phyloP scores from a whole-genome alignment of 2,329 filamentous ascomycete species.

The Cladophialophora exuberans region DNA sequence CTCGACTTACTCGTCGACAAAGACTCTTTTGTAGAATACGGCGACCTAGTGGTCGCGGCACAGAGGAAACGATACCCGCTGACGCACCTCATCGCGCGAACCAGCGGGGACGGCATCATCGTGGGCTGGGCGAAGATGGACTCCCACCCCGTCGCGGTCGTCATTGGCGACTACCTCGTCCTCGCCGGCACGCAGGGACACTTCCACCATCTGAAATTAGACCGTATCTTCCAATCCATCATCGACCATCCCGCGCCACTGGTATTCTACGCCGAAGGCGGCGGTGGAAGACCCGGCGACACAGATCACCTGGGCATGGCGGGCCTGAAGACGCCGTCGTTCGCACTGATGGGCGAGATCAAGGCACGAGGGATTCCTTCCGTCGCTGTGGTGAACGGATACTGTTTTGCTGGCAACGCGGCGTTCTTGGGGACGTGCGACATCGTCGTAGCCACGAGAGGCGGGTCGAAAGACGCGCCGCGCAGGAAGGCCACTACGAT shows the following conservation, averaged over 20 bases:
- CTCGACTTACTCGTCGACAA: constrained; percentile 27
- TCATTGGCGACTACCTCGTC: constrained; percentile 28
- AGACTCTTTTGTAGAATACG: constrained; percentile 26
- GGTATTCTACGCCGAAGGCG: constrained; percentile 28
- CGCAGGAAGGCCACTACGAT: constrained; percentile 25
- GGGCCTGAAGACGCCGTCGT: constrained; percentile 27
- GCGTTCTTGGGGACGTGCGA: constrained; percentile 28
- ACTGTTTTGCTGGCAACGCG: constrained; percentile 30
- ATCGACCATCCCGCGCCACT: constrained; percentile 28
- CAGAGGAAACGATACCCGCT: constrained; percentile 27
- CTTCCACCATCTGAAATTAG: constrained; percentile 28
- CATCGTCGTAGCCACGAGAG: constrained; percentile 26
- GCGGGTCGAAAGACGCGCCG: constrained; percentile 26
- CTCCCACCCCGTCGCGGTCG: constrained; percentile 26
- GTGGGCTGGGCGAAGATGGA: constrained; percentile 28
- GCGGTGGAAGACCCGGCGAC: constrained; percentile 27
- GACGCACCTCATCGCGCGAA: constrained; percentile 28
- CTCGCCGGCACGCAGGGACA: constrained; percentile 29
- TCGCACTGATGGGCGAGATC: constrained; percentile 27
- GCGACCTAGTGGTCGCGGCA: constrained; percentile 27
- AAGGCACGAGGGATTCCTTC: constrained; percentile 29
- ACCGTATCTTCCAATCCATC: constrained; percentile 29
- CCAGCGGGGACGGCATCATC: constrained; percentile 28
- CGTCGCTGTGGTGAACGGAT: constrained; percentile 27
- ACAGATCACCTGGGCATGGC: constrained; percentile 26